Base-by-base conservation (phyloP, 1,139 yeast genomes). In the Yamadazyma aaseri region DNA sequence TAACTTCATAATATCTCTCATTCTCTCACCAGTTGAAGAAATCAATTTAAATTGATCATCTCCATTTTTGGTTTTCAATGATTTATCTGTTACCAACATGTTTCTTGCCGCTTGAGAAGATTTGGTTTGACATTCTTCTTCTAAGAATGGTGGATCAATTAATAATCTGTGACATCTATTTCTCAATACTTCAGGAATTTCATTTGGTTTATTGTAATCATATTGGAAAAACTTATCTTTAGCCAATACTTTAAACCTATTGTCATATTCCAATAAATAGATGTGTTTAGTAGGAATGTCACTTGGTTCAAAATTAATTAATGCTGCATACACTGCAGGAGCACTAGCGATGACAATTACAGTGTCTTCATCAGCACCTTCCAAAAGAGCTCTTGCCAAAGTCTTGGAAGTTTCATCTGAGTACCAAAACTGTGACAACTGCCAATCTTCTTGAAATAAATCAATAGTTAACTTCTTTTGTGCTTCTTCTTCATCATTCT, bases 341-440 rank as follows among this genome's bases (percentile, higher is more conserved):
- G 96, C 96, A 62, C 92, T 81, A 1, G 86, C 86, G 38, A 89
- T 73, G 28, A 81, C 86, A 31, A 86, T 70, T 1, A 79, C 79
- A 0, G 95, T 83, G 28, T 75, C 69, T 39, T 71, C 73, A 45
- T 79, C 83, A 1, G 95, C 94, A 5, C 87, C 94, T 28, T 79
- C 85, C 14, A 86, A 57, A 25, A 87, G 63, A 12, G 86, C 94
- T 39, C 71, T 74, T 1, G 86, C 94, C 16, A 86, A 58, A 0
- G 60, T 54, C 29, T 69, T 71, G 0, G 96, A 89, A 1, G 96
- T 89, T 4, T 65, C 63, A 41, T 86, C 90, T 33, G 71, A 59
- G 51, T 85, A 85, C 96, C 96, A 86, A 59, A 89, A 89, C 56
- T 89, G 97, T 0, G 96, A 86, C 26, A 89, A 67, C 50, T 86